Percentiles rank a stretch among this genome's conserved stretches.
These are phyloP conservation scores for Solanum pimpinellifolium DNA, from an alignment of 257 asterid genomes.

Conservation along the genomic window DNA sequence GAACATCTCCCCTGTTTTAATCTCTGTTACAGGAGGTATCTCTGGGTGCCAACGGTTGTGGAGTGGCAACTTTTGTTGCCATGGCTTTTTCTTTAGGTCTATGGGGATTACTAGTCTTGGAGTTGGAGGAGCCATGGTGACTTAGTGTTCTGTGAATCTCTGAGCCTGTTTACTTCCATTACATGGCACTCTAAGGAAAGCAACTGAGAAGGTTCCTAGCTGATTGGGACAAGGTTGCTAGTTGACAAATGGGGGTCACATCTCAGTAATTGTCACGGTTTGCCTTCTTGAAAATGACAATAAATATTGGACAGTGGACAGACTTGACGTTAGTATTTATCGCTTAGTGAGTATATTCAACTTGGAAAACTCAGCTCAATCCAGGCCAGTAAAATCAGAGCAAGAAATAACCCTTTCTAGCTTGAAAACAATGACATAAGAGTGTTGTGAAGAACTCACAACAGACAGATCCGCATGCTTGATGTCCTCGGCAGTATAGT, in stretches of 20 bases:
- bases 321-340: background rate
- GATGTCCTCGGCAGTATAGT: constrained; percentile 54
- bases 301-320: background rate
- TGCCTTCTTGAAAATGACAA: constrained; percentile 5
- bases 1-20: constrained; percentile 28
- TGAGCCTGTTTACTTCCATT: background rate
- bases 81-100: constrained; percentile 30
- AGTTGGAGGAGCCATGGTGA: constrained; percentile 58
- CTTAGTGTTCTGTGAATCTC: background rate
- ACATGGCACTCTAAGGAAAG: background rate
- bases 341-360: background rate
- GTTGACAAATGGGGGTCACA: constrained; percentile 15
- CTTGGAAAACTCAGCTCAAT: background rate
- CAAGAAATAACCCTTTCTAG: background rate
- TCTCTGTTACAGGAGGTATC: constrained; percentile 28
- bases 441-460: constrained; percentile 30
- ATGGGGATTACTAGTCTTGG: constrained; percentile 34
- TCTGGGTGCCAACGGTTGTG: constrained; percentile 47
- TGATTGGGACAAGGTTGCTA: background rate
- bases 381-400: background rate
- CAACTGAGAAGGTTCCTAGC: background rate
- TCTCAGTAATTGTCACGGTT: constrained; percentile 23
- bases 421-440: background rate
- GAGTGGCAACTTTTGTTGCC: constrained; percentile 20
- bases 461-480: constrained; percentile 39